Evolutionary conservation across 768 basidiomycete genomes (phyloP), one percentile per base, ranked within the genome.

Genomic region (Lentinula aciculospora): DNA sequence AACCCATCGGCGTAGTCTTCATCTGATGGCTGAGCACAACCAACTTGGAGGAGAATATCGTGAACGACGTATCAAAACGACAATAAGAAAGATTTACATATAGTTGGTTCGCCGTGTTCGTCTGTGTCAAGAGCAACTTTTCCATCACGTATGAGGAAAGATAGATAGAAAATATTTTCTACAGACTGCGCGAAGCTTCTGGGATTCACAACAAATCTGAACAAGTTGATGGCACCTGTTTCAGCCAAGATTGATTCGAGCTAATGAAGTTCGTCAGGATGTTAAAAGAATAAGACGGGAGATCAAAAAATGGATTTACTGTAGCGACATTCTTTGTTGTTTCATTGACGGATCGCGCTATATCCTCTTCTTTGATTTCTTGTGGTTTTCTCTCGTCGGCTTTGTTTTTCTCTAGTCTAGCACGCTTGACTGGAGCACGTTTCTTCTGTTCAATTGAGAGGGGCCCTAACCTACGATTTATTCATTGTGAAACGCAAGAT

Each of bases 81-180:
- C 27, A n/a, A n/a, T 23, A 23, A 50, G 28, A 39, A 57, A 36
- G 19, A 57, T 58, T 47, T 17, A 93, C 92, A 87, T 47, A 95
- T 83, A 19, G 85, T 68, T 6, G 92, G 88, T 64, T 91, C 85
- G 0, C 86, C 88, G 0, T 88, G 76, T 7, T 82, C 75, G 31
- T 80, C 74, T 5, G 81, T 79, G 62, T 93, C 88, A 28, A 92
- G 75, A 10, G 87, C 86, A 58, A 86, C 91, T 65, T 83, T 81
- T 2, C 89, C 93, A 61, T 95, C 91, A 29, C 89, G 81, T 46
- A 97, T 89, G 60, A 97, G 78, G 73, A 99, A 98, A 0, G 92
- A 93, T 2, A 96, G 78, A 66, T 97, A 94, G 69, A 99, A 98
- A 23, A 96, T 76, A 68, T 99, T 99, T 72, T 99, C 97, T 13